Conservation (phyloP, 2,329 filamentous ascomycete genomes). For the Geosmithia putterillii region DNA sequence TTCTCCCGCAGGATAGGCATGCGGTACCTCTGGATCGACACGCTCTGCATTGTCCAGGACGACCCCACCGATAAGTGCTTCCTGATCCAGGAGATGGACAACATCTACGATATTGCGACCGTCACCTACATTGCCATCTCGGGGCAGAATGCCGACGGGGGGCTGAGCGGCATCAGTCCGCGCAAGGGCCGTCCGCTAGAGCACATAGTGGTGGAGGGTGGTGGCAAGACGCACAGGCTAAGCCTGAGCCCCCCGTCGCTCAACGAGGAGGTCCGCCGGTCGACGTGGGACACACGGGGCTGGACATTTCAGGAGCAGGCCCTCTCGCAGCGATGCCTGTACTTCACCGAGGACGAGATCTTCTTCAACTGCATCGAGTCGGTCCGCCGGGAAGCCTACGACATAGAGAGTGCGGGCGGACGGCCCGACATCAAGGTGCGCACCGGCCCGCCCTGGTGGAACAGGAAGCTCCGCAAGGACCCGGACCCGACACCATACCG, state of each 20-base stretch:
- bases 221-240: not conserved
- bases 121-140: slow-evolving; percentile 3
- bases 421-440: slow-evolving; percentile 1
- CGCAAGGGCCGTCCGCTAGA: slow-evolving; percentile 1
- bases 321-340: slow-evolving; percentile 5
- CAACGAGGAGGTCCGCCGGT: slow-evolving; percentile 3
- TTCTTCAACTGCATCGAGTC: slow-evolving; percentile 4
- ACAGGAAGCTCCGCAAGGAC: slow-evolving; percentile 5
- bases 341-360: slow-evolving; percentile 4
- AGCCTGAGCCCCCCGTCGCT: slow-evolving; percentile 3
- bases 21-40: slow-evolving; percentile 8
- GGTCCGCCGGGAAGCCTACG: slow-evolving; percentile 3
- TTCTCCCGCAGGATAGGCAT: slow-evolving; percentile 4
- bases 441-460: slow-evolving; percentile 6
- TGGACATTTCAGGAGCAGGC: slow-evolving; percentile 8
- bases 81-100: slow-evolving; percentile 3
- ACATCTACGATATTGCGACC: slow-evolving; percentile 2
- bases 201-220: slow-evolving; percentile 1
- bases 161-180: slow-evolving; percentile 1
- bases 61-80: slow-evolving; percentile 3
- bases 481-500: slow-evolving; percentile 4
- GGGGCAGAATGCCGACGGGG: slow-evolving; percentile 1
- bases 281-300: slow-evolving; percentile 4
- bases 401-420: not conserved
- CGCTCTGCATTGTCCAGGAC: slow-evolving; percentile 8